Percentiles rank a stretch among this genome's conserved stretches.
Conservation (phyloP, 116 monocot genomes). For the Thalassia testudinum region DNA sequence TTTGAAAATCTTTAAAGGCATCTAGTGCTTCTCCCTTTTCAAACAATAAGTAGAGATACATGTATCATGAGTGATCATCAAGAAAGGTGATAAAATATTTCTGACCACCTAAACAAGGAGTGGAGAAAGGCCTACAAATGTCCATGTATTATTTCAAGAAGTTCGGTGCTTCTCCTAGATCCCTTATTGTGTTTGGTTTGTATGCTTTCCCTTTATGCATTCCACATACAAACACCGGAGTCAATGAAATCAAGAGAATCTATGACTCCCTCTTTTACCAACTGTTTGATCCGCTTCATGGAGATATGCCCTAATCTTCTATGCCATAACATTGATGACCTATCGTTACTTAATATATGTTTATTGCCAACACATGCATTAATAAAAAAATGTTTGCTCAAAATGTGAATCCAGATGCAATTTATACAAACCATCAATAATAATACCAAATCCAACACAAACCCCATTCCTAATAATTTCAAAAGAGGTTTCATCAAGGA, state of each 20-base stretch:
- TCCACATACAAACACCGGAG: constrained; percentile 5
- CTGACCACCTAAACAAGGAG: constrained; percentile 1
- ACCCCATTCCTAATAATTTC: not conserved
- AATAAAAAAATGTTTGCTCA: not conserved
- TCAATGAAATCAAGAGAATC: constrained; percentile 9
- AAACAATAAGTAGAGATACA: constrained; percentile 10
- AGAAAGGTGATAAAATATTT: constrained; percentile 11
- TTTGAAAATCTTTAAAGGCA: constrained; percentile 5
- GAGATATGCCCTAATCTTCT: constrained; percentile 10
- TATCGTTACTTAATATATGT: no score
- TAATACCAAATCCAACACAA: not conserved
- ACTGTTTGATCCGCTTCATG: constrained; percentile 1
- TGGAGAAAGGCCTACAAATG: constrained; percentile 1
- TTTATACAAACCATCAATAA: not conserved
- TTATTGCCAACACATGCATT: not conserved
- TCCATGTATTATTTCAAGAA: constrained; percentile 1
- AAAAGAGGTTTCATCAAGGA: not conserved
- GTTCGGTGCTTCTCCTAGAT: not conserved
- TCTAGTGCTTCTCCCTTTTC: constrained; percentile 4
- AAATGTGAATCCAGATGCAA: not conserved
- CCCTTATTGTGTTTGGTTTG: constrained; percentile 4
- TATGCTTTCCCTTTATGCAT: constrained; percentile 7
- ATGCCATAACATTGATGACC: constrained; percentile 13
- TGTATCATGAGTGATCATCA: not conserved
- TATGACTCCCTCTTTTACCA: not conserved